Conservation (phyloP, 1,284 basidiomycete genomes). For the Phellinidium pouzarii region DNA sequence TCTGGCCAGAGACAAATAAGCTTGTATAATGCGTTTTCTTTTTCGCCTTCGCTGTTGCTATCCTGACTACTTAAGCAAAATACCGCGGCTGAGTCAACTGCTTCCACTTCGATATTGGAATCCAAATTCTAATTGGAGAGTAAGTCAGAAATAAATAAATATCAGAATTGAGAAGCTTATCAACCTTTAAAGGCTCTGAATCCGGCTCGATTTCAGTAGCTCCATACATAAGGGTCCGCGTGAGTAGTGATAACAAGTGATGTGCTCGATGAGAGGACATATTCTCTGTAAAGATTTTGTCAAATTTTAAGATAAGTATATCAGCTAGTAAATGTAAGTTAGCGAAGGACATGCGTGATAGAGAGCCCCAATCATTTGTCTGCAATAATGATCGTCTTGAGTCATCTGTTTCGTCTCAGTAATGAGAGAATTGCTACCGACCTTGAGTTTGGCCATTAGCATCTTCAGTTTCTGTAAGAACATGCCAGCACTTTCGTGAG, state of each 20-base stretch:
- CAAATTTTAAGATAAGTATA: background rate
- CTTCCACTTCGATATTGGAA: slow-evolving; percentile 33
- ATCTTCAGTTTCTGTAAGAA: slow-evolving; percentile 55
- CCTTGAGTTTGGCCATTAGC: slow-evolving; percentile 62
- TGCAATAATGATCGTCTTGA: too few species aligned
- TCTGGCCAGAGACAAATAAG: slow-evolving; percentile 32
- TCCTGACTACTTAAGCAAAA: slow-evolving; percentile 30
- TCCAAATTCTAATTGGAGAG: slow-evolving; percentile 46
- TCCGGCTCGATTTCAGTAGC: slow-evolving; percentile 39
- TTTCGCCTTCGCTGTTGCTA: slow-evolving; percentile 19
- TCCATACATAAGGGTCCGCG: slow-evolving; percentile 41
- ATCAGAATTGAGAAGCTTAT: background rate
- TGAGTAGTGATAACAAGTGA: slow-evolving; percentile 35
- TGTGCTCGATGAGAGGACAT: slow-evolving; percentile 50
- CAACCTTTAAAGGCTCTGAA: slow-evolving; percentile 44
- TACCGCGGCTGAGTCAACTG: slow-evolving; percentile 28
- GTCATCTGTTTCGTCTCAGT: too few species aligned
- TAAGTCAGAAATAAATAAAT: background rate
- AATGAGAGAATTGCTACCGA: slow-evolving; percentile 24
- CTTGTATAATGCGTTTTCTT: slow-evolving; percentile 30
- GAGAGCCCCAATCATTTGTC: slow-evolving; percentile 58
- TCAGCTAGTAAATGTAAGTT: slow-evolving; percentile 2
- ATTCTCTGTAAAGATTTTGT: slow-evolving; percentile 42
- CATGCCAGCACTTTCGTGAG: slow-evolving; percentile 43
- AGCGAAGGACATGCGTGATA: slow-evolving; percentile 42